Evolutionary conservation across 2,329 filamentous ascomycete species (phyloP).

Genomic region (Pezicula radicicola): DNA sequence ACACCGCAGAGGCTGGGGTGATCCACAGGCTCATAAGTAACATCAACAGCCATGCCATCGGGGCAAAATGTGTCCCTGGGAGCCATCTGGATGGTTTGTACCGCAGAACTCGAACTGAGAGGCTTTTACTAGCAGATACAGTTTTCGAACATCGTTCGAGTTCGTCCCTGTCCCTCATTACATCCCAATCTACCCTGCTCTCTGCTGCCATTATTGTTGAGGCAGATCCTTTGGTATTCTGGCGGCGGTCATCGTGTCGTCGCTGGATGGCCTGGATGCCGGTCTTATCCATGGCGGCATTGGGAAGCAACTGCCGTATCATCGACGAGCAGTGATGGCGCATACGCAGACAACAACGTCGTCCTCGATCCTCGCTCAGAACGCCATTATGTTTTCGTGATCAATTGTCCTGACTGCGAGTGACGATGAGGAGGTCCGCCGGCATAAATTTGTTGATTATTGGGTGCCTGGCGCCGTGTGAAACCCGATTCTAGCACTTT

Average conservation of each 20-base stretch:
- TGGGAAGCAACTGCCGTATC: conserved; percentile 16
- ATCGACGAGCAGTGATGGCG: conserved; percentile 15
- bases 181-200: conserved; percentile 10
- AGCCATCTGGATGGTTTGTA: conserved; percentile 2
- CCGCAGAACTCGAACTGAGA: background rate
- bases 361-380: conserved; percentile 12
- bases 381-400: conserved; percentile 16
- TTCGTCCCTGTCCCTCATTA: background rate
- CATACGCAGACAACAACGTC: conserved; percentile 15
- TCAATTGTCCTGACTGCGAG: background rate
- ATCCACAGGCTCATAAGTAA: conserved; percentile 21
- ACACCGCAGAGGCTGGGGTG: conserved; percentile 55
- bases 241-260: conserved; percentile 13
- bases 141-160: background rate
- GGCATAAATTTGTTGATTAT: no score
- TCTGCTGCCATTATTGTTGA: conserved; percentile 20
- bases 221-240: conserved; percentile 2
- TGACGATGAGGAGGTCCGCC: background rate
- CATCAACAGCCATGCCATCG: conserved; percentile 16
- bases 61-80: conserved; percentile 7
- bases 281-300: conserved; percentile 26
- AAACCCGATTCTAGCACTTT: no score
- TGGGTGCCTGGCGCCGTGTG: no score
- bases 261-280: conserved; percentile 17
- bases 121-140: background rate